phyloP scores from a whole-genome alignment of 73 alveolate genomes.

The Tetrahymena thermophila region DNA sequence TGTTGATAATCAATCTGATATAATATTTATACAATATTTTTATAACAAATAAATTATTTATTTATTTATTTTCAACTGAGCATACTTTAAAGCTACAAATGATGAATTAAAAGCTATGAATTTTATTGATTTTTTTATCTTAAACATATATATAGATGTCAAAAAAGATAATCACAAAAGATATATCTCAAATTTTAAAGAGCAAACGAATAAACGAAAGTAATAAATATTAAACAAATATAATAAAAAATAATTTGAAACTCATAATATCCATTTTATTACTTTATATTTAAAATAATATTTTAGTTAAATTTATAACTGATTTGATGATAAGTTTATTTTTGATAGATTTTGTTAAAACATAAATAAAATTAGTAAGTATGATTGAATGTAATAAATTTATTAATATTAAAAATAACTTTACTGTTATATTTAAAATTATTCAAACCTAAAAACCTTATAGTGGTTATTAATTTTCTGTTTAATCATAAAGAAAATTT shows the following conservation, averaged over 20 bases:
- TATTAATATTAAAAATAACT: too few relatives aligned
- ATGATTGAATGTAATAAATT: not conserved
- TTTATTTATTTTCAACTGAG: not conserved
- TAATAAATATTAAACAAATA: too few relatives aligned
- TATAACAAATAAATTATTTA: not conserved
- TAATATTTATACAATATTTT: not conserved
- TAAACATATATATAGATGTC: not conserved
- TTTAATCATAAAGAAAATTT: too few relatives aligned
- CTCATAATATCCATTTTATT: too few relatives aligned
- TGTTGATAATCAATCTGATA: not conserved
- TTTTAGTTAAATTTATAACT: too few relatives aligned
- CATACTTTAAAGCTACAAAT: not conserved
- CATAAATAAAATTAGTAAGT: not conserved
- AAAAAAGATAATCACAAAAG: not conserved
- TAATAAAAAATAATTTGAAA: too few relatives aligned
- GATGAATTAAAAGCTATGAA: not conserved
- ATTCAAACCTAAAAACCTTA: too few relatives aligned
- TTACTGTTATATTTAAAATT: too few relatives aligned
- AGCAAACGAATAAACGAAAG: not conserved
- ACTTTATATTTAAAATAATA: too few relatives aligned
- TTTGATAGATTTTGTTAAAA: not conserved
- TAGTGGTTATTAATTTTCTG: too few relatives aligned
- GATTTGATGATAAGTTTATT: too few relatives aligned
- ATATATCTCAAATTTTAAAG: not conserved
- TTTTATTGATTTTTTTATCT: too few relatives aligned